phyloP scores from a whole-genome alignment of 805 yeast species.

The Wickerhamiella occidentalis region DNA sequence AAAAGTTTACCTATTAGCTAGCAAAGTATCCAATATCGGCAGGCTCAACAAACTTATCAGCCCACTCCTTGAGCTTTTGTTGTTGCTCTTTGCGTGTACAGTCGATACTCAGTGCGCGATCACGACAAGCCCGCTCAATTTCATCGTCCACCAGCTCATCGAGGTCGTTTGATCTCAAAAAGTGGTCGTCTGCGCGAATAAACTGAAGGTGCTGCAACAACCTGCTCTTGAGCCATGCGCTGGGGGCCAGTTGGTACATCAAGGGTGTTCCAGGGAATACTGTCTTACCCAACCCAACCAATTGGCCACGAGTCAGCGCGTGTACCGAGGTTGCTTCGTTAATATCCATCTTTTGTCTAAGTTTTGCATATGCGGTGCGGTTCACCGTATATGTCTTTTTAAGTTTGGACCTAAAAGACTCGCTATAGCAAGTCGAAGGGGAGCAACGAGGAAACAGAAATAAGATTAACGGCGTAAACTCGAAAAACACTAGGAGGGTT shows the following conservation, averaged over 20 bases:
- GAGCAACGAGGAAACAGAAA: conserved; percentile 42
- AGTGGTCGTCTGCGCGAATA: conserved; percentile 20
- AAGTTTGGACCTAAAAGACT: conserved; percentile 9
- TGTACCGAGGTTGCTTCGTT: conserved; percentile 13
- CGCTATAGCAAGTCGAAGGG: conserved; percentile 43
- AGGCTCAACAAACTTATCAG: conserved; percentile 19
- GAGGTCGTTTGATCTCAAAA: conserved; percentile 12
- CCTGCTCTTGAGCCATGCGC: conserved; percentile 11
- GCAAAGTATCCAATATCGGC: conserved; percentile 21
- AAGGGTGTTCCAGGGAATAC: conserved; percentile 15
- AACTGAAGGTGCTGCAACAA: conserved; percentile 15
- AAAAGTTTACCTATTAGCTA: too few relatives aligned
- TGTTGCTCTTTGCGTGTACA: conserved; percentile 8
- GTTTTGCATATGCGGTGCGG: background rate
- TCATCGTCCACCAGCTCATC: conserved; percentile 15
- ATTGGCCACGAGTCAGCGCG: conserved; percentile 5
- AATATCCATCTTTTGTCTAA: background rate
- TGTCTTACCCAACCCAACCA: conserved; percentile 14
- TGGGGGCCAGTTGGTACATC: conserved; percentile 12
- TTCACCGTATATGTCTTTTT: background rate
- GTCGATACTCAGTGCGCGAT: conserved; percentile 16
- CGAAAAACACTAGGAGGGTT: conserved; percentile 43
- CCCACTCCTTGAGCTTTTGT: conserved; percentile 14
- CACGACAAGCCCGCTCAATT: conserved; percentile 16
- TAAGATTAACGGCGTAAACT: conserved; percentile 43